Evolutionary conservation across 768 basidiomycete genomes (phyloP).

Genomic region (Termitomyces sp.): DNA sequence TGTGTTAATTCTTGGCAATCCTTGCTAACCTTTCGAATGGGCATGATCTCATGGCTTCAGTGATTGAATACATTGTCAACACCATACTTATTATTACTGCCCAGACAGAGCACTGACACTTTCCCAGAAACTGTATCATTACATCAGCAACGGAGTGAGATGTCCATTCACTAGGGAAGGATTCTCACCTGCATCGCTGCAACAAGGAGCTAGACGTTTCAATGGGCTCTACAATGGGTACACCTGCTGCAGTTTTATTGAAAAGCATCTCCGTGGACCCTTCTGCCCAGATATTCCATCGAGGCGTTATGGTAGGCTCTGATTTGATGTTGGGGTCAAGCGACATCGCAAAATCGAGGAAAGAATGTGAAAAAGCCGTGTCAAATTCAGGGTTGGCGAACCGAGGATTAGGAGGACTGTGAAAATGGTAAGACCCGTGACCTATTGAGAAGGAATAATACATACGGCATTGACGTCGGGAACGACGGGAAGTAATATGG

Average conservation of each 20-base stretch:
- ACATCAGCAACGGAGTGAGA: too few species aligned
- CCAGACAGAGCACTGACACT: conserved; percentile 10
- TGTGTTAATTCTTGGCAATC: too few species aligned
- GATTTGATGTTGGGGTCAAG: conserved; percentile 26
- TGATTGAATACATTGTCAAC: not conserved
- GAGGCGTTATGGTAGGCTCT: conserved; percentile 28
- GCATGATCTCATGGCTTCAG: not conserved
- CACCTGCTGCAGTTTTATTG: conserved; percentile 24
- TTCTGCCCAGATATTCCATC: conserved; percentile 21
- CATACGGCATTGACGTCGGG: conserved; percentile 33
- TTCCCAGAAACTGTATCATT: conserved; percentile 13
- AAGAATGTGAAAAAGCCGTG: conserved; percentile 30
- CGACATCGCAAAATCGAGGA: conserved; percentile 29
- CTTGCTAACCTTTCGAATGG: too few species aligned
- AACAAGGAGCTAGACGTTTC: conserved; percentile 24
- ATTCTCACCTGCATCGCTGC: conserved; percentile 26
- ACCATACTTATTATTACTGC: not conserved
- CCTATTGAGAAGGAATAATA: not conserved
- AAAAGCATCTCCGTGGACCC: conserved; percentile 38
- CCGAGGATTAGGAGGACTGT: conserved; percentile 9
- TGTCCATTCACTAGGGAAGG: too few species aligned
- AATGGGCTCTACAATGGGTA: not conserved
- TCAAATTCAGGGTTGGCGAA: conserved; percentile 30
- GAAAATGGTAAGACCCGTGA: too few species aligned
- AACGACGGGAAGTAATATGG: conserved; percentile 40